Conservation (phyloP, 1,284 basidiomycete species). For the Ceratobasidium papillatum region DNA sequence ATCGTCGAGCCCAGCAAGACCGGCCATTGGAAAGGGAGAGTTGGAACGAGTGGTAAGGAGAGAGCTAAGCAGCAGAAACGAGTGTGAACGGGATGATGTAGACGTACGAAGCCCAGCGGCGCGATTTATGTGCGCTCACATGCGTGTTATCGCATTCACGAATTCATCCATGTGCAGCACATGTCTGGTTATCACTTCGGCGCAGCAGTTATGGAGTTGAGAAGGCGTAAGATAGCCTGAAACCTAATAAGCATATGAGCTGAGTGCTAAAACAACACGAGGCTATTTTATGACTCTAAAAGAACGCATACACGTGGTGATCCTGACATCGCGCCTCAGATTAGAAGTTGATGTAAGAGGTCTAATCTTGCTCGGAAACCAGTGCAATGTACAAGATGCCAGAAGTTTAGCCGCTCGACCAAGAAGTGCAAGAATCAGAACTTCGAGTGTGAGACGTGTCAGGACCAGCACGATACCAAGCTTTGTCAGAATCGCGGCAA, state of each 20-base stretch:
- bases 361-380: not conserved
- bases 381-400: slow-evolving; percentile 17
- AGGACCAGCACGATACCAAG: not conserved
- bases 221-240: not conserved
- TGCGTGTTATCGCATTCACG: not conserved
- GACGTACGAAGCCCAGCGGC: not conserved
- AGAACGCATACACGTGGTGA: not conserved
- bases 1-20: not conserved
- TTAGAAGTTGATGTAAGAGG: not conserved
- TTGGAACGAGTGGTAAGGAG: not conserved
- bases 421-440: slow-evolving; percentile 45
- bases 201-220: not conserved
- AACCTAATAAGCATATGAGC: not conserved
- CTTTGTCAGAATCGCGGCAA: not conserved
- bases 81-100: not conserved
- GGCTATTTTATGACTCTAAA: not conserved
- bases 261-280: not conserved
- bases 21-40: not conserved
- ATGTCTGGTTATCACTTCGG: not conserved
- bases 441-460: not conserved
- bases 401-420: slow-evolving; percentile 42
- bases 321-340: not conserved
- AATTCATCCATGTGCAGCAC: not conserved
- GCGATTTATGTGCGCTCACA: not conserved
- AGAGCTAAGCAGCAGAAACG: not conserved